Base-by-base conservation (phyloP, 1,139 yeast species). In the Saccharomyces hybrid region DNA sequence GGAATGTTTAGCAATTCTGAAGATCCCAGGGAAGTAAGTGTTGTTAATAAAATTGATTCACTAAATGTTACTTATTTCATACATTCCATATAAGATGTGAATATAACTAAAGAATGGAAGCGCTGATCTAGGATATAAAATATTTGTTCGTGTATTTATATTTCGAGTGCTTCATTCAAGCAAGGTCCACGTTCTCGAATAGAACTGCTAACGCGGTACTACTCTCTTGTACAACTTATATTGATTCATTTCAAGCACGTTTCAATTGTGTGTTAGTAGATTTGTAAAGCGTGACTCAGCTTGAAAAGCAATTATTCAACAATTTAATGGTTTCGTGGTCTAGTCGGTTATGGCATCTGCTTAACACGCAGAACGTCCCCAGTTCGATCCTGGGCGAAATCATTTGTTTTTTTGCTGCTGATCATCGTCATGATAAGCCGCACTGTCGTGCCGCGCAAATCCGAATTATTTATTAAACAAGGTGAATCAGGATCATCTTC, bases 331-430 rank as follows among this genome's bases (percentile, higher is more conserved):
- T 79, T 78, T 78, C 83, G 88, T 88, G 96, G 96, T 88, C 96
- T 88, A 88, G 96, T 88, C 76, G 96, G 96, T 88, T 81, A 88
- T 88, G 96, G 95, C 96, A 86, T 86, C 91, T 88, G 96, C 96
- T 87, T 88, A 88, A 88, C 96, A 88, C 96, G 96, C 96, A 86
- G 91, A 86, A 88, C 91, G 96, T 89, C 96, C 96, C 96, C 96
- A 88, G 96, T 89, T 89, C 97, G 96, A 89, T 86, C 96, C 97
- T 88, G 97, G 96, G 96, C 89, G 86, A 82, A 87, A 86, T 87
- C 96, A 89, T 67, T 67, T 6, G 57, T 32, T 32, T 20, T 32
- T 5, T 55, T 64, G 38, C 4, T 31, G 34, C 34, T 31, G 14
- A 9, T 30, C 2, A 3, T 31, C 6, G 34, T 31, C 4, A 13